Percentiles rank a stretch among this genome's conserved stretches.
phyloP scores from a whole-genome alignment of 257 asterid species.

The Prunella vulgaris region DNA sequence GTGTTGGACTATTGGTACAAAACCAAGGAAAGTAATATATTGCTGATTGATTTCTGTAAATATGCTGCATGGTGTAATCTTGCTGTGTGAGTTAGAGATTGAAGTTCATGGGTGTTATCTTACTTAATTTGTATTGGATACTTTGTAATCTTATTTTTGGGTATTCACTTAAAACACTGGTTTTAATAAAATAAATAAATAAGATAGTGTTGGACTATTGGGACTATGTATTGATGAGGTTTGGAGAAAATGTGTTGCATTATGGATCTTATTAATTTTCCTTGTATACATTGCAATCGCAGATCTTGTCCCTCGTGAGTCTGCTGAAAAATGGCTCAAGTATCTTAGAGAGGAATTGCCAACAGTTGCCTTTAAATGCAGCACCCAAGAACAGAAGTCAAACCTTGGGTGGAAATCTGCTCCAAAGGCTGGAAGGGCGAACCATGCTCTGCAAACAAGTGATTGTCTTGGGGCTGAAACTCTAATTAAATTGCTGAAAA shows the following conservation, averaged over 20 bases:
- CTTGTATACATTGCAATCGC: slow-evolving; percentile 27
- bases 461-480: slow-evolving; percentile 96
- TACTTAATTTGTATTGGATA: too few relatives aligned
- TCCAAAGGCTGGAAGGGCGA: slow-evolving; percentile 42
- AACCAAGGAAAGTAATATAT: too few relatives aligned
- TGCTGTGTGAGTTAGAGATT: too few relatives aligned
- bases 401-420: slow-evolving; percentile 94
- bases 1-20: not conserved
- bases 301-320: slow-evolving; percentile 97
- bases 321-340: slow-evolving; percentile 92
- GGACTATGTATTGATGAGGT: too few relatives aligned
- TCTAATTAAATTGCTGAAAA: slow-evolving; percentile 68
- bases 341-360: slow-evolving; percentile 94
- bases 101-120: too few relatives aligned
- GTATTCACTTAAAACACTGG: too few relatives aligned
- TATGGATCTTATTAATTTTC: not conserved
- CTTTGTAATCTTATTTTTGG: too few relatives aligned
- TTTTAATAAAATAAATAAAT: too few relatives aligned
- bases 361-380: slow-evolving; percentile 86
- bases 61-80: too few relatives aligned
- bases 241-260: too few relatives aligned
- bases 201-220: too few relatives aligned
- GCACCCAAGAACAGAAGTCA: slow-evolving; percentile 92
- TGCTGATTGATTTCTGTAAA: too few relatives aligned
- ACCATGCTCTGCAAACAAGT: slow-evolving; percentile 63